These are phyloP conservation scores for Pachyrhizus erosus DNA, from an alignment of 306 rosid genomes.

Conservation along the genomic window DNA sequence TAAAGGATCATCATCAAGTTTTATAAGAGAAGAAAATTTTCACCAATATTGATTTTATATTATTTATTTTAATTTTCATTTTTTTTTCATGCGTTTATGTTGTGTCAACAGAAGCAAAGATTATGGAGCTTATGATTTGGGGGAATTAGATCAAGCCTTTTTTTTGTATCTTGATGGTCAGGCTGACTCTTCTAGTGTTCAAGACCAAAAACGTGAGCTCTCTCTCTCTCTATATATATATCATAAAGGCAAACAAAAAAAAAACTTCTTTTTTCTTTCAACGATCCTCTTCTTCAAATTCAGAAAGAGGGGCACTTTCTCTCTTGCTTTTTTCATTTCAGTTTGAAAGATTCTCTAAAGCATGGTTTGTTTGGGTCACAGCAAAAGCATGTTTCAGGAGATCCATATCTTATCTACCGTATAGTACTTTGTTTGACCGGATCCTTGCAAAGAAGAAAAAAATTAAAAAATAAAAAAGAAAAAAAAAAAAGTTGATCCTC, in stretches of 20 bases:
- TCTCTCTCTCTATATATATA: not conserved
- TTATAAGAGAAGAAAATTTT: not conserved
- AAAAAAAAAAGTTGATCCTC: not conserved
- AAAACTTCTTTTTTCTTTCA: not conserved
- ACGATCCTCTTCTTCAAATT: slow-evolving; percentile 21
- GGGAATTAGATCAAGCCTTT: slow-evolving; percentile 92
- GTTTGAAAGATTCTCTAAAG: slow-evolving; percentile 48
- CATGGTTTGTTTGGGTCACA: slow-evolving; percentile 51
- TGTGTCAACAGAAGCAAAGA: slow-evolving; percentile 66
- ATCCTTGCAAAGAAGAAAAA: slow-evolving; percentile 47
- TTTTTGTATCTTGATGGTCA: slow-evolving; percentile 90
- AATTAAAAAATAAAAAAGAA: not conserved
- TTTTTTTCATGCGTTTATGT: not conserved
- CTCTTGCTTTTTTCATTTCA: not conserved
- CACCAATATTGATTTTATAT: not conserved
- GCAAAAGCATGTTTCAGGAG: slow-evolving; percentile 60
- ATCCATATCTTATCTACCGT: slow-evolving; percentile 50
- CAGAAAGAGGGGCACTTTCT: slow-evolving; percentile 35
- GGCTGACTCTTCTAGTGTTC: slow-evolving; percentile 57
- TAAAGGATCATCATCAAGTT: not conserved
- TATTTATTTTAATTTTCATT: not conserved
- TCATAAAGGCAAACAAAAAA: not conserved
- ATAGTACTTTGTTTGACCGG: slow-evolving; percentile 70
- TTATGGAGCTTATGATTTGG: slow-evolving; percentile 81
- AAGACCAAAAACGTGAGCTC: slow-evolving; percentile 74